Base-by-base conservation (phyloP, 106 monocot species). In the Dactylorhiza incarnata region DNA sequence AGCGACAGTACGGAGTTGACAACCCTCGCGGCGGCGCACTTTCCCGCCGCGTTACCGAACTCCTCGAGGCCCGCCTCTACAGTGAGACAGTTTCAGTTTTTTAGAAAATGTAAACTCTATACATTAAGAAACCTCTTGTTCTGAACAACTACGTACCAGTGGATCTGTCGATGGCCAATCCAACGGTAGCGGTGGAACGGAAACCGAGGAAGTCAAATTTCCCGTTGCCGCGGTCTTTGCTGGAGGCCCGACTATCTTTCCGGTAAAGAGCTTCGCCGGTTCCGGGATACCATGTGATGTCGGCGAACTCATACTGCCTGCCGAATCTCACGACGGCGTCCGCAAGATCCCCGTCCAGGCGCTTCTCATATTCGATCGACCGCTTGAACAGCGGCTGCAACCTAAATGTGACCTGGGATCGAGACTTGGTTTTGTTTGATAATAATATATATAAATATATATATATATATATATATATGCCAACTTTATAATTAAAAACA, bases 361-460 rank as follows among this genome's bases (percentile, higher is more conserved):
- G 13, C 20, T 26, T 49, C 24, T 9, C 12, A 45, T 81, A 81
- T 17, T 62, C 73, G 63, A 87, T 65, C 3, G 87, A 87, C 0
- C 87, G 74, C 73, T 87, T 84, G 78, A 84, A 87, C 66, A 86
- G 25, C 5, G 89, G 89, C 19, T 89, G 63, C 62, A 89, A 59
- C 23, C 61, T 37, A 1, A 89, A 44, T 5, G 84, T 89, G 0
- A 85, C 88, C 85, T 85, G 51, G 26, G 20, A 9, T 58, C 58
- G 1, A 58, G 19, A 58, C 22, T 58, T 6, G 58, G 5, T 2
- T 58, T 58, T 58, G 5, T 51, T 14, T 58, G 58, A 15, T 58
- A 15, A 58, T 17, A 15, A 58, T 16, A n/a, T 50, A 6, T 50
- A 50, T 50, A 50, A 50, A 50, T 50, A 6, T 5, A 50, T 5